A percentile compares a stretch with the other conserved stretches of the same genome.
Conservation (phyloP, 768 basidiomycete species). For the Mycena chlorophos region DNA sequence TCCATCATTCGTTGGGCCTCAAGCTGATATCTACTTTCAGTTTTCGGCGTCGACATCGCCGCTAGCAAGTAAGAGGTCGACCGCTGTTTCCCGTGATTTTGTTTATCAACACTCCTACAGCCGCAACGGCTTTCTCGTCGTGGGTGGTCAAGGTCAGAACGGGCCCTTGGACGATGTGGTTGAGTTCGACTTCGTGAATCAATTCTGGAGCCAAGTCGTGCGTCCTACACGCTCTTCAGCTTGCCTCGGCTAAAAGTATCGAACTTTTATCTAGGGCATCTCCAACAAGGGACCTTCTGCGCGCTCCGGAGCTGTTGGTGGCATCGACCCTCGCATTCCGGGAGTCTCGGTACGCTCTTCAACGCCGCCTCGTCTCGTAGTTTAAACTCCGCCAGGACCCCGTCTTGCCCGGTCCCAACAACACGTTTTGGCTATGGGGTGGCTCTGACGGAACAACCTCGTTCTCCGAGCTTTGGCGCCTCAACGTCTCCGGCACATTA, state of each 20-base stretch:
- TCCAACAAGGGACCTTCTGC: slow-evolving; percentile 56
- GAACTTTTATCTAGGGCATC: slow-evolving; percentile 29
- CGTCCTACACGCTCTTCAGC: neutral
- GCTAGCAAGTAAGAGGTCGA: slow-evolving; percentile 71
- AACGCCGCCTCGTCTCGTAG: neutral
- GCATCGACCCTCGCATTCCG: slow-evolving; percentile 59
- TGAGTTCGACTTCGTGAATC: slow-evolving; percentile 75
- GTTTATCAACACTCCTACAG: slow-evolving; percentile 36
- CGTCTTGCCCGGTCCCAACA: slow-evolving; percentile 56
- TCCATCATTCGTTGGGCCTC: neutral
- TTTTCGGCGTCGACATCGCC: slow-evolving; percentile 63
- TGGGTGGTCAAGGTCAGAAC: slow-evolving; percentile 65
- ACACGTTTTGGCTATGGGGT: slow-evolving; percentile 74
- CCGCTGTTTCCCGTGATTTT: neutral
- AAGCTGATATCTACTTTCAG: neutral
- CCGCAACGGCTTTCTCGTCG: slow-evolving; percentile 71
- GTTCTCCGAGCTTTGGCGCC: slow-evolving; percentile 69
- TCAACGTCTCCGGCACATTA: slow-evolving; percentile 68
- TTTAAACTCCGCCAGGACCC: slow-evolving; percentile 36
- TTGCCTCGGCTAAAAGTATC: neutral
- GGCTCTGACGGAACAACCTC: slow-evolving; percentile 56
- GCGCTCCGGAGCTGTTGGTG: slow-evolving; percentile 74
- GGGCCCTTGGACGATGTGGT: slow-evolving; percentile 66
- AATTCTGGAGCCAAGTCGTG: slow-evolving; percentile 71
- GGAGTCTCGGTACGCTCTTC: slow-evolving; percentile 22